Base-by-base conservation (phyloP, 345 rosid genomes). In the Ceriops tagal region DNA sequence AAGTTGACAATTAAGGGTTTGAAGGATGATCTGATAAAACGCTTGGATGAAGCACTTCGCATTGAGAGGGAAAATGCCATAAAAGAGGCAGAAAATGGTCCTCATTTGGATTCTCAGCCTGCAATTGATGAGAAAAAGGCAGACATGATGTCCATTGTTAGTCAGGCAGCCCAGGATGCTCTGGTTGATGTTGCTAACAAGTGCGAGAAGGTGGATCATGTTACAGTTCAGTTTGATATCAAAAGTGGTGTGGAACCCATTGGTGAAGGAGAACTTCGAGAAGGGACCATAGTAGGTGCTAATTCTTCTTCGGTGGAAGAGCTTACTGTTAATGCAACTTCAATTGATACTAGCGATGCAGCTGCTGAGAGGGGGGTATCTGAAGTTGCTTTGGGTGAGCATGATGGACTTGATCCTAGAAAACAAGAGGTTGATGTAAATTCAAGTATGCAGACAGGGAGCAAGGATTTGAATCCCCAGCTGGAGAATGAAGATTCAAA, bases 11-110 rank as follows among this genome's bases (percentile, higher is more conserved):
- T 83, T 21, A 83, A 75, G 69, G 98, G 99, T 64, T 82, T 92
- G 85, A 96, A 96, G 83, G 92, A 86, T 53, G 98, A 96, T 53
- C 72, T 95, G 87, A 81, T 95, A 61, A 92, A 58, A 80, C 92
- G 96, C 27, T 74, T 96, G 77, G 90, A 85, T 78, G 93, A 90
- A 65, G 92, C 93, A 1, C 55, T 92, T 75, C 86, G 85, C 28
- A 10, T 58, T 66, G 97, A 95, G 75, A 79, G 74, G 84, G 92
- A 91, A 86, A 81, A 53, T 59, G 67, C 67, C 13, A 70, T 22
- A n/a, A 71, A 46, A 73, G 75, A 77, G 43, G 78, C 22, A 65
- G 85, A 82, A 55, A 73, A 75, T 75, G 86, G 71, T 66, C 19
- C 32, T 64, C 32, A 52, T 58, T 35, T 57, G 39, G 77, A 65